phyloP scores from a whole-genome alignment of 108 stramenopile species.

The Poteriospumella lacustris region DNA sequence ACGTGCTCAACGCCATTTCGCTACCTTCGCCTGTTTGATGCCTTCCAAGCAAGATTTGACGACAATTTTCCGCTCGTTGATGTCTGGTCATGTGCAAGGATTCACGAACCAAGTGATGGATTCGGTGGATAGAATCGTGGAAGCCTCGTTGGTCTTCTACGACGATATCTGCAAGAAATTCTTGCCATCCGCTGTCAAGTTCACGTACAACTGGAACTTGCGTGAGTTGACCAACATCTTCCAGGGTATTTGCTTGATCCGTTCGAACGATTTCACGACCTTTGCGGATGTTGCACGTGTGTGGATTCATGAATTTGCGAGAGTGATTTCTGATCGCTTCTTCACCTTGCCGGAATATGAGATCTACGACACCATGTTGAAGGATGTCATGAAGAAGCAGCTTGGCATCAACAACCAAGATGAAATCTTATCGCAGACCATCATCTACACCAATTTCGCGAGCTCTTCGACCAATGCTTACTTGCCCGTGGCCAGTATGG shows the following conservation, averaged over 20 bases:
- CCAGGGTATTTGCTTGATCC: conserved; percentile 67
- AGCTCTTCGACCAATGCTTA: conserved; percentile 55
- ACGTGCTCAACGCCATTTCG: conserved; percentile 76
- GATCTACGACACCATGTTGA: conserved; percentile 39
- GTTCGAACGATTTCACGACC: conserved; percentile 58
- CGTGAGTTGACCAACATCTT: conserved; percentile 78
- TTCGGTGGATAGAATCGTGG: conserved; percentile 56
- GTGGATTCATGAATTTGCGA: conserved; percentile 72
- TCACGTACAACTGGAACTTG: conserved; percentile 90
- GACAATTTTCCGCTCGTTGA: conserved; percentile 69
- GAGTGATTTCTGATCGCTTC: conserved; percentile 72
- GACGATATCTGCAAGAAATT: conserved; percentile 65
- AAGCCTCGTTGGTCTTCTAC: conserved; percentile 69
- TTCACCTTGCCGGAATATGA: conserved; percentile 61
- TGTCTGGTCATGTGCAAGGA: conserved; percentile 66
- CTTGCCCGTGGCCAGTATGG: conserved; percentile 50
- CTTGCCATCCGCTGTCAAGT: conserved; percentile 72
- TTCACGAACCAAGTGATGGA: conserved; percentile 59
- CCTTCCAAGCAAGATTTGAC: conserved; percentile 66
- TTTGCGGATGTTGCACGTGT: conserved; percentile 56
- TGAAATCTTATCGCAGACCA: conserved; percentile 29
- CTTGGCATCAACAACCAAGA: conserved; percentile 34
- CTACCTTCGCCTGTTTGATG: conserved; percentile 70
- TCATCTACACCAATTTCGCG: conserved; percentile 72
- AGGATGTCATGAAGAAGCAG: conserved; percentile 44